A percentile compares a stretch with the other conserved stretches of the same genome.
These are phyloP conservation scores for Exutisphaerella laricina DNA, from an alignment of 2,329 filamentous ascomycete species.

Conservation along the genomic window DNA sequence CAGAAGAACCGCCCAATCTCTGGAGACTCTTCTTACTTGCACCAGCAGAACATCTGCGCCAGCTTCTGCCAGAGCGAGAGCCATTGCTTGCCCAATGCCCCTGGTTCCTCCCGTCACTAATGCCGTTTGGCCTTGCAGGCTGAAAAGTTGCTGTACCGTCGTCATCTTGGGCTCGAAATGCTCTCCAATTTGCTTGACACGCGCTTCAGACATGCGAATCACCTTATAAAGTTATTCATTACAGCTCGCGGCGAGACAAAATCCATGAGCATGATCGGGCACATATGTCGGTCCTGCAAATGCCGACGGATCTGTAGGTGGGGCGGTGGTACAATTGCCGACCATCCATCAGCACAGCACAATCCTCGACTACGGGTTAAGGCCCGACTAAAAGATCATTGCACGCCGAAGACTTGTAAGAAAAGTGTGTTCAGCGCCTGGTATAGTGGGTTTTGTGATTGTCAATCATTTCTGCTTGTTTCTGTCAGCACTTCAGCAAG, in stretches of 20 bases:
- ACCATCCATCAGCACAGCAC: neutral
- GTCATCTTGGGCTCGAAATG: conserved; percentile 22
- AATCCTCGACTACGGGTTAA: neutral
- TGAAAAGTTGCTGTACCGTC: conserved; percentile 42
- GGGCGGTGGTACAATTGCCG: conserved; percentile 4
- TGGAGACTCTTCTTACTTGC: conserved; percentile 33
- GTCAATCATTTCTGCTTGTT: conserved; percentile 1
- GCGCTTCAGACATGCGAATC: conserved; percentile 3
- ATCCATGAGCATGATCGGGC: neutral
- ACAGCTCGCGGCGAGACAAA: neutral
- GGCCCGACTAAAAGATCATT: neutral
- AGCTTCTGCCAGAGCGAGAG: conserved; percentile 46
- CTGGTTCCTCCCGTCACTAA: conserved; percentile 47
- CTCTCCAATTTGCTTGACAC: conserved; percentile 2
- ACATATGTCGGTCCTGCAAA: neutral
- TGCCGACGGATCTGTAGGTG: neutral
- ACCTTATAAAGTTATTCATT: neutral
- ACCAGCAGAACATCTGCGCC: conserved; percentile 48
- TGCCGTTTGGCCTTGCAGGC: conserved; percentile 46
- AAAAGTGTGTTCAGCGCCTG: neutral
- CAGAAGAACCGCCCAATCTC: conserved; percentile 3
- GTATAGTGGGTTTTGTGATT: conserved; percentile 6
- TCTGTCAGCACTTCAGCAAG: conserved; percentile 4
- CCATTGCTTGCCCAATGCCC: conserved; percentile 49
- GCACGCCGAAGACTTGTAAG: neutral